Base-by-base conservation (phyloP, 768 basidiomycete genomes). In the Mycena amicta region DNA sequence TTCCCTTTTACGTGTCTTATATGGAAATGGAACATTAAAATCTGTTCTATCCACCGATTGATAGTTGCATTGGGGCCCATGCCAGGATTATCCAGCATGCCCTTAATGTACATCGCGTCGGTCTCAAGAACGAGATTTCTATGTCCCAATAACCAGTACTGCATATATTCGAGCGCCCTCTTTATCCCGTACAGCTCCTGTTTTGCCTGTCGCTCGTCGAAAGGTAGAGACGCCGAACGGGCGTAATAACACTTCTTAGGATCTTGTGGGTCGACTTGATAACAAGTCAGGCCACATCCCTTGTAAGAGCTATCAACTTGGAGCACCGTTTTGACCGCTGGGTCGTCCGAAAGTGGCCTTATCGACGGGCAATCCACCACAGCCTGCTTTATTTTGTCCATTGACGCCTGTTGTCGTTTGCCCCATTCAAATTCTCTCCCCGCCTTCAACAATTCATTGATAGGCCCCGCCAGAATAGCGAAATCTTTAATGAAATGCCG, bases 201-300 rank as follows among this genome's bases (percentile, higher is more conserved):
- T 41, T 82, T 81, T 0, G 75, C 68, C 59, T 78, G 73, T 0
- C 70, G 29, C 0, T 71, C 70, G 27, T 76, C 77, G n/a, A 80
- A 64, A 0, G 71, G 60, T 0, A 82, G 74, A 0, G 75, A 80
- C 0, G 73, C 67, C 40, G 79, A 83, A 0, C 66, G 60, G 0
- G 69, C 65, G 25, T 68, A 76, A 13, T 67, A 65, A 0, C 62
- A 57, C 16, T 61, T 58, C 1, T 66, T 65, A 0, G 63, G 66
- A 25, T 71, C 65, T 0, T 61, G 27, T 0, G 52, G 29, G 23
- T 72, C 68, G 11, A 55, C 26, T 57, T 81, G 79, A n/a, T 67
- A 76, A 1, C 80, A 64, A 20, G 74, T 66, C 26, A 66, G 77
- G 0, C 78, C 76, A 0, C 78, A 69, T 0, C 70, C 74, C 3